Base-by-base conservation (phyloP, 768 basidiomycete species). In the Dendrothele bispora region DNA sequence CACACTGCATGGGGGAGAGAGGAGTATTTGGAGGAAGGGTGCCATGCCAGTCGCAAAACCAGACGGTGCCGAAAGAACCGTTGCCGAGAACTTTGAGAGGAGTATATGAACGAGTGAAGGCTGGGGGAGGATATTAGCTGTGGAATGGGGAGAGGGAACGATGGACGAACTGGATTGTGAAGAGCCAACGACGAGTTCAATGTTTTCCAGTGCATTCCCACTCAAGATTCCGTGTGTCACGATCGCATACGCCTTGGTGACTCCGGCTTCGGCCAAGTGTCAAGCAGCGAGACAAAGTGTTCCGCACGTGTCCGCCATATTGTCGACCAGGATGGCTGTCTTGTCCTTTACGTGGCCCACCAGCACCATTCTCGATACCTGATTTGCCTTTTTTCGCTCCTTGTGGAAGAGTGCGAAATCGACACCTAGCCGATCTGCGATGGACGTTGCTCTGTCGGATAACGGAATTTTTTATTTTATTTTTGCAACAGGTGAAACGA, bases 331-430 rank as follows among this genome's bases (percentile, higher is more conserved):
- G 49, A 99, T 94, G 45, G 95, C 97, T 35, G 84, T 78, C 72
- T 98, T 94, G 63, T 86, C 93, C 62, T 82, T 84, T 53, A 95
- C 94, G 60, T 92, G 85, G 1, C 97, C 97, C 37, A 99, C 95
- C 43, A 99, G 83, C 47, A 94, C 82, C 93, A 95, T 94, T 47
- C 93, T 83, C 51, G 91, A 93, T 6, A 95, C 91, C 53, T 92
- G 88, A 66, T 95, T 95, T 25, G 91, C 91, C 70, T 91, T 94
- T 74, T 95, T 94, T 51, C 95, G 88, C 75, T 99, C 97, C 64
- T 98, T 95, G 82, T 99, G 97, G 77, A 98, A 98, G 46, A 99
- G 74, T 21, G 97, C 97, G 72, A 99, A 98, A 61, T 98, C 95
- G 49, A 98, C 90, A 43, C 93, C 92, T 50, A 98, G 78, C 39